Conservation (phyloP, 2,329 filamentous ascomycete genomes). For the Hypoxylon sp. region DNA sequence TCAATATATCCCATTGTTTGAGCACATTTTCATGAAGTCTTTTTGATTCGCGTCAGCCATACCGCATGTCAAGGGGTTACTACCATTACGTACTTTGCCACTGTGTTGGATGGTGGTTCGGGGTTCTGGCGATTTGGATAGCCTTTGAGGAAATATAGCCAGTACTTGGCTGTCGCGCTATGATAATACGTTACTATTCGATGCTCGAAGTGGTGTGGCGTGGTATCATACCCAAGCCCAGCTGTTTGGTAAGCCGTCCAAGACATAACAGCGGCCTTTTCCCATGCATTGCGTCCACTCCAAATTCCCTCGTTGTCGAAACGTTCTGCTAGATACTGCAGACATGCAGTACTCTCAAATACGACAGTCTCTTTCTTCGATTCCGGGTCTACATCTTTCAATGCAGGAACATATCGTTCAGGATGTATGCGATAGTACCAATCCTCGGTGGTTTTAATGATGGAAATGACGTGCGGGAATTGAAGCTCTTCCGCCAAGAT, state of each 20-base stretch:
- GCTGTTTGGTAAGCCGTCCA: constrained; percentile 51
- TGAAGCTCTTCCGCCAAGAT: constrained; percentile 49
- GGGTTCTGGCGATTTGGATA: not conserved
- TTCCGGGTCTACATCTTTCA: constrained; percentile 45
- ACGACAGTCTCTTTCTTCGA: constrained; percentile 44
- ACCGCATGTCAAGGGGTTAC: not conserved
- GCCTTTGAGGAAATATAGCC: not conserved
- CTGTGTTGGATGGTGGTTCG: not conserved
- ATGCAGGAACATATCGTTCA: constrained; percentile 48
- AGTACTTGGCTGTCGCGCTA: not conserved
- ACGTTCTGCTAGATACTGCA: constrained; percentile 48
- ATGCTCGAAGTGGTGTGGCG: too few species aligned
- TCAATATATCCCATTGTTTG: constrained; percentile 45
- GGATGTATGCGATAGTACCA: constrained; percentile 49
- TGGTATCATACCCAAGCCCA: constrained; percentile 48
- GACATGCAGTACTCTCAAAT: constrained; percentile 50
- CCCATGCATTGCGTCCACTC: constrained; percentile 43
- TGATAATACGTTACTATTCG: too few species aligned
- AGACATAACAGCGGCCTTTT: constrained; percentile 44
- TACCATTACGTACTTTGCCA: not conserved
- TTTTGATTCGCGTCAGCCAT: too few species aligned
- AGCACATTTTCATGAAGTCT: constrained; percentile 40
- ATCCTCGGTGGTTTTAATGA: constrained; percentile 47
- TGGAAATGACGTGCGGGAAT: constrained; percentile 44
- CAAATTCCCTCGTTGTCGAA: constrained; percentile 50